phyloP scores from a whole-genome alignment of 2,329 filamentous ascomycete genomes.

The Aspergillus sp. region DNA sequence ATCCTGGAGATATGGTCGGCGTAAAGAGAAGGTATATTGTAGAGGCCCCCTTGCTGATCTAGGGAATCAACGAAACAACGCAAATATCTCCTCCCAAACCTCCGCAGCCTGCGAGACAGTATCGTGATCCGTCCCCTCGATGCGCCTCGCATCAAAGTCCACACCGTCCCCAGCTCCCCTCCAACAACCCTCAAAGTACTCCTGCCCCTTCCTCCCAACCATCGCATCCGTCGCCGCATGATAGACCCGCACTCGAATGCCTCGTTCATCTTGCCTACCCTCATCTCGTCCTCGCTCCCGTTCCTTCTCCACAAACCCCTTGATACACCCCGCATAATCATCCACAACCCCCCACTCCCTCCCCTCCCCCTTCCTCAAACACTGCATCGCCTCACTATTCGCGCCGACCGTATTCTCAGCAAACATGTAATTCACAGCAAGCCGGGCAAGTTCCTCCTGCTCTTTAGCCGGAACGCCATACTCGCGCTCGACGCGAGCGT shows the following conservation, averaged over 20 bases:
- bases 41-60: too few relatives aligned
- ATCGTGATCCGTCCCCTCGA: conserved; percentile 49
- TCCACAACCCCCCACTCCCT: conserved; percentile 40
- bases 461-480: conserved; percentile 24
- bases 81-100: conserved; percentile 25
- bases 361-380: conserved; percentile 38
- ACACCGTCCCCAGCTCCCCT: conserved; percentile 25
- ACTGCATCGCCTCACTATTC: conserved; percentile 46
- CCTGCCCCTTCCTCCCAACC: conserved; percentile 47
- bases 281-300: not conserved
- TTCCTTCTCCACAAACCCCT: conserved; percentile 20
- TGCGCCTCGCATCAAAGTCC: conserved; percentile 24
- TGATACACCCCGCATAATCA: conserved; percentile 38
- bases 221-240: conserved; percentile 49
- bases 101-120: conserved; percentile 24
- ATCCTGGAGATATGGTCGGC: too few relatives aligned
- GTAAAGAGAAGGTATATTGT: too few relatives aligned
- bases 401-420: conserved; percentile 39
- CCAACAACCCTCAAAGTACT: conserved; percentile 52
- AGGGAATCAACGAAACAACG: not conserved
- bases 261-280: conserved; percentile 18
- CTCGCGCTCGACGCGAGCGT: conserved; percentile 22
- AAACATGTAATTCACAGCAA: conserved; percentile 25
- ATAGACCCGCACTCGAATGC: conserved; percentile 32
- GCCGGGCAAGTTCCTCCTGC: conserved; percentile 23